These are phyloP conservation scores for Fusarium tjaetaba DNA, from an alignment of 2,329 filamentous ascomycete genomes.

Conservation along the genomic window DNA sequence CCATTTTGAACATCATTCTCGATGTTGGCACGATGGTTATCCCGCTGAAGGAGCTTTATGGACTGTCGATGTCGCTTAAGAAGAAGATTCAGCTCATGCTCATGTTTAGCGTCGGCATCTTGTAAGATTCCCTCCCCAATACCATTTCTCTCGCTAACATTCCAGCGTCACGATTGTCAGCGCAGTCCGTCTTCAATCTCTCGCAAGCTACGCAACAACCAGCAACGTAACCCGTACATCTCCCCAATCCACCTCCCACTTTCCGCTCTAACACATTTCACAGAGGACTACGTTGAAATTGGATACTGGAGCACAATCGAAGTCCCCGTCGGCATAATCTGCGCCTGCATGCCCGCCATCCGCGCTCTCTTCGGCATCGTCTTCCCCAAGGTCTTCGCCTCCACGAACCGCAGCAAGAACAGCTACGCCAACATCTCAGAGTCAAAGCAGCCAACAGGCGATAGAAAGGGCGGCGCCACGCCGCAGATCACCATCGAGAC, in stretches of 20 bases:
- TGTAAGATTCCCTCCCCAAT: background rate
- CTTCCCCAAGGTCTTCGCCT: conserved; percentile 30
- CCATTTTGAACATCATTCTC: conserved; percentile 58
- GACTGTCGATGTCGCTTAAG: background rate
- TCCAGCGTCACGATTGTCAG: conserved; percentile 13
- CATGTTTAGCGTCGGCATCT: conserved; percentile 22
- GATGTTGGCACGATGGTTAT: conserved; percentile 49
- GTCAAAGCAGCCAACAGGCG: background rate
- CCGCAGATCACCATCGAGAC: background rate
- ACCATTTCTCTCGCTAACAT: background rate
- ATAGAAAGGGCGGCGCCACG: background rate
- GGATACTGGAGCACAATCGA: conserved; percentile 46
- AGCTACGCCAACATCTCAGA: conserved; percentile 27
- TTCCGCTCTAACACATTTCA: background rate
- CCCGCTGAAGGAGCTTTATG: conserved; percentile 7
- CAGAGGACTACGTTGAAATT: conserved; percentile 41
- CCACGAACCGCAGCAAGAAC: conserved; percentile 14
- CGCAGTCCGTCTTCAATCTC: conserved; percentile 5
- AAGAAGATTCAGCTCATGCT: conserved; percentile 26
- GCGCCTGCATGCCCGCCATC: conserved; percentile 44
- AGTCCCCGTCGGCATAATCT: conserved; percentile 45
- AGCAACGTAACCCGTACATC: conserved; percentile 19
- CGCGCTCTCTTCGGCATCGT: conserved; percentile 26
- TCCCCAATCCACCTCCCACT: rapidly evolving
- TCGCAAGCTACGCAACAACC: conserved; percentile 20